phyloP scores from a whole-genome alignment of 2,329 filamentous ascomycete species.

The Penicillium sp. region DNA sequence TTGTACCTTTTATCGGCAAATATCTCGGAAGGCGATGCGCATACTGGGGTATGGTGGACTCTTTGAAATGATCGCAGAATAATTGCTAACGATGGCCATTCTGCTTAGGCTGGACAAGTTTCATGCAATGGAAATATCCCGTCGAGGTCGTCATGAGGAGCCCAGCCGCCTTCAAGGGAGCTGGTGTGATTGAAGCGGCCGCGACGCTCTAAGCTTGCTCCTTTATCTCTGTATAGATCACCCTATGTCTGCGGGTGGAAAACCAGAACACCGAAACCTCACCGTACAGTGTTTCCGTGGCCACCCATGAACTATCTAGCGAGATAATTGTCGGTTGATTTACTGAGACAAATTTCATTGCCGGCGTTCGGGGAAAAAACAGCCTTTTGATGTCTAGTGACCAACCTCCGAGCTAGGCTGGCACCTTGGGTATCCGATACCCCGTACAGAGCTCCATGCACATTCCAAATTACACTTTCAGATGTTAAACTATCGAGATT shows the following conservation, averaged over 20 bases:
- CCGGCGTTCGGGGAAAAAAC: not conserved
- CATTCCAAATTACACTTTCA: not conserved
- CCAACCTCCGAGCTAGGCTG: not conserved
- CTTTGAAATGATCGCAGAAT: not conserved
- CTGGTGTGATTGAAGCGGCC: conserved; percentile 57
- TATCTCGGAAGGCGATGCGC: conserved; percentile 92
- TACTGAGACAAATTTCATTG: not conserved
- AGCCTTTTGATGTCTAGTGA: not conserved
- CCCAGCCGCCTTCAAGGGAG: conserved; percentile 58
- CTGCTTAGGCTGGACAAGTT: conserved; percentile 75
- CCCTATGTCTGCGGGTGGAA: not conserved
- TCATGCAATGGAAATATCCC: conserved; percentile 90
- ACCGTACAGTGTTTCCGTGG: not conserved
- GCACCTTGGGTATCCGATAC: not conserved
- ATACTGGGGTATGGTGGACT: conserved; percentile 69
- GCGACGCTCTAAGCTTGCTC: conserved; percentile 33
- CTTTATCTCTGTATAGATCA: too few species aligned
- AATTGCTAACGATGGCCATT: conserved; percentile 8
- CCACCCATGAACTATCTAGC: not conserved
- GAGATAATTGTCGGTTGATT: not conserved
- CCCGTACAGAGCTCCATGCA: not conserved
- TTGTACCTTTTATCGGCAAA: conserved; percentile 91
- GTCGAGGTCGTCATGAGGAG: conserved; percentile 64
- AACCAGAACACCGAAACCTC: not conserved
- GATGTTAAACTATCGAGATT: conserved; percentile 6